Base-by-base conservation (phyloP, 129 eudicot genomes). In the Flaveria bidentis region DNA sequence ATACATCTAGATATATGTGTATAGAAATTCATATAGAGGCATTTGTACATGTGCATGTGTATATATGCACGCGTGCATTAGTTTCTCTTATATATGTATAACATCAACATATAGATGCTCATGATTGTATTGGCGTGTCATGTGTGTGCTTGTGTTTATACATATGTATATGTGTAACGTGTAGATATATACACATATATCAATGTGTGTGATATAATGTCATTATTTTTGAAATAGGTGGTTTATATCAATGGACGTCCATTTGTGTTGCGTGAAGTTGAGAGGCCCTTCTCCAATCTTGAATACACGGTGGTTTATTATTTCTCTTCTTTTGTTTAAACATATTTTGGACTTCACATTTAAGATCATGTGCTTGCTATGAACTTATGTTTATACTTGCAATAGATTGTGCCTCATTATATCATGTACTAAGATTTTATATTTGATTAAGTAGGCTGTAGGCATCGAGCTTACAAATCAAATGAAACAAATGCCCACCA, bases 181-280 rank as follows among this genome's bases (percentile, higher is more conserved):
- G 5, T 25, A 22, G 16, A 45, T 22, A 3, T 6, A 14, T 20
- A 23, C 2, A 22, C 0, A 13, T 62, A 71, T 30, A 14, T 74
- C 1, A 46, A 22, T 47, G 58, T 62, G 13, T 75, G 55, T 71
- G 57, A 79, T 55, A 50, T 17, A 72, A 74, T 25, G 28, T 51
- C 14, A 9, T 2, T 12, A 55, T 20, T 53, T 22, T 69, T 76
- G 84, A 17, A 72, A 78, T 88, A 94, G 97, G 99, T 94, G 76
- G 86, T 94, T 22, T 94, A 94, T 79, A 91, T 94, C 71, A 94
- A 94, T 84, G 89, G 97, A 44, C 96, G 99, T 16, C 99, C 99
- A 52, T 94, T 94, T 87, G 99, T 94, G 33, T 84, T 94, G 82
- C 99, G 99, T 50, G 99, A 94, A 62, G 99, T 94, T 74, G 97